Evolutionary conservation across 345 rosid species (phyloP), one percentile per base, ranked within the genome.

Genomic region (Kernera saxatilis): DNA sequence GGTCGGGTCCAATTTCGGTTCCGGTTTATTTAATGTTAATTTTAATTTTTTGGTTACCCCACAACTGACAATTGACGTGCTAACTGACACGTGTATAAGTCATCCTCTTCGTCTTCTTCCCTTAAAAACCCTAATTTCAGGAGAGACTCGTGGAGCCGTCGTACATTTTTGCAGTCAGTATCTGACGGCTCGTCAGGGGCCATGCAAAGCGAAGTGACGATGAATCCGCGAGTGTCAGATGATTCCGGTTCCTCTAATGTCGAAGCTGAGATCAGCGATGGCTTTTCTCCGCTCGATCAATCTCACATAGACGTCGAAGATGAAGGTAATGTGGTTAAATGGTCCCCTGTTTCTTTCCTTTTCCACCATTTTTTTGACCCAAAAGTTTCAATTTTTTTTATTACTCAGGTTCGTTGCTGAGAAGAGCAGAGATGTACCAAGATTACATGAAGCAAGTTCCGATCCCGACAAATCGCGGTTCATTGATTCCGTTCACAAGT

Each of bases 401-500:
- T 0, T 4, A 25, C 40, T 32, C 54, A 69, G 74, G 8, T 54
- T 63, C 79, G 39, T 55, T 76, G 46, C 22, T 69, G 44, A 76
- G 44, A 29, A 76, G 60, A 63, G 98, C 96, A 48, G 84, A 89
- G 80, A 77, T 77, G 84, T 91, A 94, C 62, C 99, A 89, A 80
- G 88, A 85, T 0, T 94, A 84, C 80, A 94, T 94, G 98, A 87
- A 79, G 70, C 83, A 74, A 66, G 57, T 91, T 26, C 84, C 85
- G 2, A 66, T 89, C 22, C 95, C 99, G 8, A 58, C 69, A 2
- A 64, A 46, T 6, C 95, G 89, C 3, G 89, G 95, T 36, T 91
- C 99, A 9, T 30, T 86, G 46, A 85, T 94, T 61, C 98, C 98
- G 10, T 94, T 82, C 64, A 75, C 80, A 14, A 72, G 92, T 1